phyloP scores from a whole-genome alignment of 163 green algal species.

The Trebouxiophyceae sp. region DNA sequence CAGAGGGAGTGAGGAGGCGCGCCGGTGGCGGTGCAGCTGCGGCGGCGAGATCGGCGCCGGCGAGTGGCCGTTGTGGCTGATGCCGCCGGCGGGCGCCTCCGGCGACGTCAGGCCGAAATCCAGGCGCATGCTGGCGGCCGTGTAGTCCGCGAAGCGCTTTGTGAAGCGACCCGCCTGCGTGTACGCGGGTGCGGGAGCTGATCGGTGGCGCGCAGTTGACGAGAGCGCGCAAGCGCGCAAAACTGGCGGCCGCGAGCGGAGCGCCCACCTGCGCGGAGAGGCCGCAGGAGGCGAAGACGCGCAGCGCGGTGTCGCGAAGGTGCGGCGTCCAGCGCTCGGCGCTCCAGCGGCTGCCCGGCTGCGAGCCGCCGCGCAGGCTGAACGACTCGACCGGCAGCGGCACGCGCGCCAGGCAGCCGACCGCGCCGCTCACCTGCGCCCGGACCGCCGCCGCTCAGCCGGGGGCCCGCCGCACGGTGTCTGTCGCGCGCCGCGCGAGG shows the following conservation, averaged over 20 bases:
- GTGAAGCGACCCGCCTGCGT: slow-evolving; percentile 40
- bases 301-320: slow-evolving; percentile 35
- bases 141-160: slow-evolving; percentile 42
- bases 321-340: slow-evolving; percentile 40
- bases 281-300: slow-evolving; percentile 38
- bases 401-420: slow-evolving; percentile 49
- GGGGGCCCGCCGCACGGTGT: no score
- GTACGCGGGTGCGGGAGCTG: background rate
- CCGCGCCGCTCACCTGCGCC: slow-evolving; percentile 33
- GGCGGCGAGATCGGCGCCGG: background rate
- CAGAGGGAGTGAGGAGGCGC: background rate
- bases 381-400: slow-evolving; percentile 26
- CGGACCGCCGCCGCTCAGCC: no score
- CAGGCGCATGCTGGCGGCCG: slow-evolving; percentile 23
- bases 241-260: background rate
- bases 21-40: background rate
- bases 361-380: background rate
- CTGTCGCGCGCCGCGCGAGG: no score
- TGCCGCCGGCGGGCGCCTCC: background rate
- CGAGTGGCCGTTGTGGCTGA: background rate
- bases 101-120: slow-evolving; percentile 50
- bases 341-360: background rate
- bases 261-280: slow-evolving; percentile 37
- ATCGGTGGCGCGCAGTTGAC: background rate
- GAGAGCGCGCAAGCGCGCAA: background rate